Percentiles rank a stretch among this genome's conserved stretches.
These are phyloP conservation scores for Penicillium steckii DNA, from an alignment of 495 filamentous ascomycete genomes.

Conservation along the genomic window DNA sequence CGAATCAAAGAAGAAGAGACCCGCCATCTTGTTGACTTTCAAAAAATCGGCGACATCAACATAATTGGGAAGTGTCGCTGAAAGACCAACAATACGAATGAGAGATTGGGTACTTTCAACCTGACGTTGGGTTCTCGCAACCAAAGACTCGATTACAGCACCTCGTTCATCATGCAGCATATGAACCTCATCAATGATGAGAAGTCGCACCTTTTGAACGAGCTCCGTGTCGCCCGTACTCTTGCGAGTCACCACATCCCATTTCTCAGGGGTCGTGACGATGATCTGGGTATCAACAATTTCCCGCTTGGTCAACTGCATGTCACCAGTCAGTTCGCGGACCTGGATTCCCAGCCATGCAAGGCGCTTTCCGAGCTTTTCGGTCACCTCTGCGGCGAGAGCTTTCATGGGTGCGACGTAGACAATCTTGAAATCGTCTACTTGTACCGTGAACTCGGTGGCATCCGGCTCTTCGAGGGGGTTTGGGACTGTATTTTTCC, in stretches of 20 bases:
- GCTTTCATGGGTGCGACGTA: constrained; percentile 70
- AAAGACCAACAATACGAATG: constrained; percentile 93
- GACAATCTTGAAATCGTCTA: constrained; percentile 79
- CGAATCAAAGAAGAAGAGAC: constrained; percentile 94
- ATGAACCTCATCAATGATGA: constrained; percentile 99
- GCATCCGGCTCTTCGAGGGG: constrained; percentile 72
- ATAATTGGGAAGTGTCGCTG: constrained; percentile 94
- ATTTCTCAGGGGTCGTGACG: constrained; percentile 98
- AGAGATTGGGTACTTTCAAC: constrained; percentile 97
- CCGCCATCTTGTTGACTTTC: constrained; percentile 89
- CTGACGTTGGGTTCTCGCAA: constrained; percentile 90
- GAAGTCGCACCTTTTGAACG: constrained; percentile 91
- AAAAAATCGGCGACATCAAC: constrained; percentile 95
- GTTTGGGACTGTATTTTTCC: constrained; percentile 77
- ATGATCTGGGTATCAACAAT: constrained; percentile 96
- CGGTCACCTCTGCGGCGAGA: constrained; percentile 91
- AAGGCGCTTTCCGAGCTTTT: constrained; percentile 90
- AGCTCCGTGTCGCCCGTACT: constrained; percentile 96
- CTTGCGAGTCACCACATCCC: constrained; percentile 97
- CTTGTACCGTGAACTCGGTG: constrained; percentile 71
- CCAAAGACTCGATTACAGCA: constrained; percentile 91
- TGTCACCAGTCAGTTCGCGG: constrained; percentile 93
- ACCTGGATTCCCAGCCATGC: constrained; percentile 88
- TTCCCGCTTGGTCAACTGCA: constrained; percentile 97
- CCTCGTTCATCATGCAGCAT: constrained; percentile 99